Evolutionary conservation across 2,329 filamentous ascomycete species (phyloP), one percentile per base, ranked within the genome.

Genomic region (Nothopassalora personata): DNA sequence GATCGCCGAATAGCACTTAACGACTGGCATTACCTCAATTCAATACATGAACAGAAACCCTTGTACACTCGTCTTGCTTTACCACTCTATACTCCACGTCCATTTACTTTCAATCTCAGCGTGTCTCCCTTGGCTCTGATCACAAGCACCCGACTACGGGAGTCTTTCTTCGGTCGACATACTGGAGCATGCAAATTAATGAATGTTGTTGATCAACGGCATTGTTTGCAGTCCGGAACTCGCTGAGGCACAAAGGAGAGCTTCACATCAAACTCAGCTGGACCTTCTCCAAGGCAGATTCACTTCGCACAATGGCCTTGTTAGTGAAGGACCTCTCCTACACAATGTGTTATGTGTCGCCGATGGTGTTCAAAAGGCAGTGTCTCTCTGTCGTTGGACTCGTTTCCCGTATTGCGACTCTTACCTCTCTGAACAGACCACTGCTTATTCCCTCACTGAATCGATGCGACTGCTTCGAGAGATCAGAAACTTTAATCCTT

Each of bases 221-320:
- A 43, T 43, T 43, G 39, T 43, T n/a, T 15, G 39, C 13, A 15
- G 18, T 15, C n/a, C 3, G 5, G 3, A 18, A 4, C 39, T 13
- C 5, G 39, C 13, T 15, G 7, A n/a, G 2, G 39, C 15, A 43
- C 39, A n/a, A 43, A 43, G 39, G n/a, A 36, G 34, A 36, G 10
- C 10, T 36, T 36, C n/a, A n/a, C 8, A n/a, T 4, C 13, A 43
- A 43, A 43, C 8, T 7, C 9, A 15, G 7, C 3, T 43, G 9
- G 7, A n/a, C 13, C 8, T n/a, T 43, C 13, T 5, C 18, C 39
- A 43, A 5, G 8, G 39, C 19, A 36, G 19, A 39, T 23, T 53
- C 27, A 53, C 27, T 53, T 23, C 19, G n/a, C 11, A 53, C 50
- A 53, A 53, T 39, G 50, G n/a, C 30, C 50, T 53, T 53, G 50